Conservation (phyloP, 176 grass and related monocot genomes). For the Zoysia japonica region DNA sequence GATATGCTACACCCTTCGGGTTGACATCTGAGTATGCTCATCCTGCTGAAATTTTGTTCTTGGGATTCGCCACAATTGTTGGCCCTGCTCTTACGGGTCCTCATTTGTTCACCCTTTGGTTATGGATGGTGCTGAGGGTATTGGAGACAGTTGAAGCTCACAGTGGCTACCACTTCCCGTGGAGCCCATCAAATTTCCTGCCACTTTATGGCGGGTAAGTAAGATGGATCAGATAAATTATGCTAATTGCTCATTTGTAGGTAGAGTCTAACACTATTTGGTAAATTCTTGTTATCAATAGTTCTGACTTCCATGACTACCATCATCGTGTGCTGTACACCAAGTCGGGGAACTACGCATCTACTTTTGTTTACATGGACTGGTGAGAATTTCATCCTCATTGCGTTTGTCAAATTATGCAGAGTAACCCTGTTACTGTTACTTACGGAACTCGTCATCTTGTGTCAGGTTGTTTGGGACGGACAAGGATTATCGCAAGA, state of each 20-base stretch:
- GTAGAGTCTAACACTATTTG: neutral
- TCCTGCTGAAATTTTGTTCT: conserved; percentile 89
- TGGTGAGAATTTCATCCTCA: conserved; percentile 47
- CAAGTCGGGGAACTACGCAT: conserved; percentile 71
- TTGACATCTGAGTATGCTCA: conserved; percentile 94
- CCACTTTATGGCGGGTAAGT: conserved; percentile 91
- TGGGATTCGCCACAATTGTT: conserved; percentile 79
- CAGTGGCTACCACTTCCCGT: conserved; percentile 93
- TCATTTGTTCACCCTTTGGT: conserved; percentile 84
- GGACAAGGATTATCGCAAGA: conserved; percentile 72
- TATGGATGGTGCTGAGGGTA: conserved; percentile 89
- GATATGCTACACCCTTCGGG: conserved; percentile 90
- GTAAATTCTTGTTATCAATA: conserved; percentile 26
- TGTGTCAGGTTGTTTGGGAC: conserved; percentile 78
- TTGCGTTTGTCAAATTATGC: conserved; percentile 14
- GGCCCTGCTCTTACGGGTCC: conserved; percentile 91
- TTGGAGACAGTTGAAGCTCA: conserved; percentile 94
- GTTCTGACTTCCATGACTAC: conserved; percentile 82
- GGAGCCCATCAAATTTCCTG: conserved; percentile 96
- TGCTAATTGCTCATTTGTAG: neutral
- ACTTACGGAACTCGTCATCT: neutral
- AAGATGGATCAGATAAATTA: neutral
- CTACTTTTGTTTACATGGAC: conserved; percentile 97
- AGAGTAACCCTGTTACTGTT: neutral
- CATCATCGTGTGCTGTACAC: conserved; percentile 90